Evolutionary conservation across 2,329 filamentous ascomycete species (phyloP).

Genomic region (Aquanectria penicillioides): DNA sequence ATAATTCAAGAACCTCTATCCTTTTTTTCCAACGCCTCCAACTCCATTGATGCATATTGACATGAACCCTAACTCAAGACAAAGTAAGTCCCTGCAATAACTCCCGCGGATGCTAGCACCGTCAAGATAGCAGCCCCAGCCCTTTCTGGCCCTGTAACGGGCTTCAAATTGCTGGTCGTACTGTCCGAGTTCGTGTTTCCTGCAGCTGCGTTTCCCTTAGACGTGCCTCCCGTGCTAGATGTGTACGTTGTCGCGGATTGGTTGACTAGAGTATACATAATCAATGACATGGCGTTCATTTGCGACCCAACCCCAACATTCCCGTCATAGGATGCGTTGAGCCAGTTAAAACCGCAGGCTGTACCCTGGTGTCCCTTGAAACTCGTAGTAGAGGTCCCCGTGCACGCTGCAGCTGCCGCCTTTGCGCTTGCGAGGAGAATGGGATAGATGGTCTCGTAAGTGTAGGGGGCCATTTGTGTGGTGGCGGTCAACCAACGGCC

Average conservation of each 20-base stretch:
- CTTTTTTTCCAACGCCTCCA: too few relatives aligned
- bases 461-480: conserved; percentile 64
- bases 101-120: conserved; percentile 57
- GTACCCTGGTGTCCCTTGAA: conserved; percentile 66
- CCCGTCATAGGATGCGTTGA: conserved; percentile 65
- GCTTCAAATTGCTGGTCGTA: conserved; percentile 38
- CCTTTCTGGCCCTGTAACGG: conserved; percentile 59
- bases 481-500: conserved; percentile 71
- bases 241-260: conserved; percentile 58
- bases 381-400: conserved; percentile 50
- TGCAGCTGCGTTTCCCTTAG: conserved; percentile 59
- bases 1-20: too few relatives aligned
- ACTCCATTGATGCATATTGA: too few relatives aligned
- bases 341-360: conserved; percentile 75
- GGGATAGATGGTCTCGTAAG: conserved; percentile 58
- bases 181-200: conserved; percentile 48
- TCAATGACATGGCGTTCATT: conserved; percentile 72
- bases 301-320: conserved; percentile 72
- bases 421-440: conserved; percentile 60
- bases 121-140: conserved; percentile 68
- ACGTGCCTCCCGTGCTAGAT: conserved; percentile 67
- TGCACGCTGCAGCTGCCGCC: conserved; percentile 64
- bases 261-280: conserved; percentile 68
- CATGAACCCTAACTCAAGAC: conserved; percentile 41
- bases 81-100: conserved; percentile 61